Conservation (phyloP, 2,329 filamentous ascomycete genomes). For the Nectriaceae sp. region DNA sequence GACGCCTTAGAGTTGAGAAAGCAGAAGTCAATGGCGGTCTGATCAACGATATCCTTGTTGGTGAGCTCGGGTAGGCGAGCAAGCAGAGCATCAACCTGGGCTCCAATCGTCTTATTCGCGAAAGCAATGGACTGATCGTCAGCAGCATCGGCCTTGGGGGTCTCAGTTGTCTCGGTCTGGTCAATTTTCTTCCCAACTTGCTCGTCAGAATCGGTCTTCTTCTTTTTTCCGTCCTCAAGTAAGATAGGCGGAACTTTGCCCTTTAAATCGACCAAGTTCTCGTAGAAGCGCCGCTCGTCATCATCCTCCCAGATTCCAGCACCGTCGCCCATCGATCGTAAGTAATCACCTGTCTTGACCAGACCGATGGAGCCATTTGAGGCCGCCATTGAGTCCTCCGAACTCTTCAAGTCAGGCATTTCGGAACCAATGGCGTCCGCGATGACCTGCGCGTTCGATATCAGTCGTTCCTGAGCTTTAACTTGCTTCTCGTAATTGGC, state of each 20-base stretch:
- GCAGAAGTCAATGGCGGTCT: constrained; percentile 94
- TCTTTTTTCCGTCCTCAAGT: constrained; percentile 93
- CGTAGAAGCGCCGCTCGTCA: constrained; percentile 96
- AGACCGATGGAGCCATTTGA: constrained; percentile 83
- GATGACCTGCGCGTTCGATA: constrained; percentile 86
- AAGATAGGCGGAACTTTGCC: constrained; percentile 94
- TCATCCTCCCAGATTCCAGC: constrained; percentile 98
- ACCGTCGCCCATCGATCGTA: constrained; percentile 86
- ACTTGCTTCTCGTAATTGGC: constrained; percentile 92
- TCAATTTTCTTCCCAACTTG: constrained; percentile 77
- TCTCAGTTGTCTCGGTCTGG: constrained; percentile 48
- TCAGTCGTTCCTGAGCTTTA: constrained; percentile 87
- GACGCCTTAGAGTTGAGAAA: constrained; percentile 98
- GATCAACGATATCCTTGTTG: constrained; percentile 88
- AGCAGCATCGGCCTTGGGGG: constrained; percentile 54
- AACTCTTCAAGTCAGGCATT: constrained; percentile 90
- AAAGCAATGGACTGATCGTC: constrained; percentile 94
- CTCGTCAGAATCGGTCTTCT: constrained; percentile 81
- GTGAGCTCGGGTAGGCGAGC: constrained; percentile 87
- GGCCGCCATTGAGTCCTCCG: constrained; percentile 66
- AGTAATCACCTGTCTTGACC: constrained; percentile 90
- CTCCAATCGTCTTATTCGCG: constrained; percentile 95
- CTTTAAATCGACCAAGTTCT: constrained; percentile 92
- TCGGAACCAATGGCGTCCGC: constrained; percentile 86
- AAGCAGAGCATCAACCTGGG: constrained; percentile 90